Base-by-base conservation (phyloP, 1,284 basidiomycete species). In the Cryptococcus depauperatus region DNA sequence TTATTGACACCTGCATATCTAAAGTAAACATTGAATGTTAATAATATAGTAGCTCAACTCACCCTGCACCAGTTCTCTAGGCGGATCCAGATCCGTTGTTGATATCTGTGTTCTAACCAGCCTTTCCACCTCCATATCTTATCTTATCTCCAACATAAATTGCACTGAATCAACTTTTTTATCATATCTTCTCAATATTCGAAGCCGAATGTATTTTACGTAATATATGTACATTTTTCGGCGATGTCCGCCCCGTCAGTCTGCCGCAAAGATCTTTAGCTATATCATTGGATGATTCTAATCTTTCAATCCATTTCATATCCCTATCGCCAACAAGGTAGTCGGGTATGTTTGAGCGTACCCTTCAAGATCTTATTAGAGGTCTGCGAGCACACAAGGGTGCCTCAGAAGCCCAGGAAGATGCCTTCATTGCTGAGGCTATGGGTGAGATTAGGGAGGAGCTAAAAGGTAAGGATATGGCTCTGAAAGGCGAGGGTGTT, bases 301-400 rank as follows among this genome's bases (percentile, higher is more conserved):
- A n/a, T n/a, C n/a, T n/a, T n/a, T n/a, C n/a, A n/a, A n/a, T n/a
- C n/a, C n/a, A n/a, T n/a, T n/a, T n/a, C n/a, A n/a, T n/a, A n/a
- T n/a, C n/a, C n/a, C n/a, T n/a, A n/a, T n/a, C n/a, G n/a, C n/a
- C n/a, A n/a, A n/a, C n/a, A n/a, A n/a, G n/a, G n/a, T n/a, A n/a
- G n/a, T n/a, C n/a, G n/a, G n/a, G n/a, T n/a, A 91, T 93, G 89
- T 93, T 88, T 84, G 89, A 93, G 74, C 78, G 89, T 42, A 91
- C 87, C 11, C 77, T 93, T 13, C 85, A 92, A 62, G 89, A 92
- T 72, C 82, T 93, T 57, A 88, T 93, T 63, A 79, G 88, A 50
- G 89, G 89, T 38, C 76, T 93, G 52, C 81, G 89, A 45, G 84
- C 72, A 19, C 70, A 70, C 58, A 68, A 68, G 47, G 59, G 63